These are phyloP conservation scores for Mortierella claussenii DNA, from an alignment of 192 early-diverging fungal genomes.

Conservation along the genomic window DNA sequence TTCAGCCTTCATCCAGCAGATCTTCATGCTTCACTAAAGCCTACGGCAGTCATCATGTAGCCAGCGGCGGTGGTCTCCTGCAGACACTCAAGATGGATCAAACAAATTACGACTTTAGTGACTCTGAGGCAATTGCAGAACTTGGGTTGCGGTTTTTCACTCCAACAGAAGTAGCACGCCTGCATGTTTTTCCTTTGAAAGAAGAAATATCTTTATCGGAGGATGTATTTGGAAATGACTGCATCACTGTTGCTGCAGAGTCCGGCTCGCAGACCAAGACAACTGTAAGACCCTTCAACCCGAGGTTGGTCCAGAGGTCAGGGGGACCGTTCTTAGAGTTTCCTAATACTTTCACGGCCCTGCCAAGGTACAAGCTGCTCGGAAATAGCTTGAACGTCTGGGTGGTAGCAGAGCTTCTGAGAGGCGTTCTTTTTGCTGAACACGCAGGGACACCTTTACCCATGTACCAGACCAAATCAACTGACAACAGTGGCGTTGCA, in stretches of 20 bases:
- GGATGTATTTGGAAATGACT: neutral
- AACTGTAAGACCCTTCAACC: conserved; percentile 14
- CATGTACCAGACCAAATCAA: neutral
- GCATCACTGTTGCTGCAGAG: neutral
- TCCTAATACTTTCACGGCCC: conserved; percentile 66
- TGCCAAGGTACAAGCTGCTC: conserved; percentile 81
- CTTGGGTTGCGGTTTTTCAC: conserved; percentile 86
- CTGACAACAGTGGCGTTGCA: neutral
- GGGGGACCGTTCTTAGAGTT: conserved; percentile 66
- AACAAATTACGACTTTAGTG: conserved; percentile 67
- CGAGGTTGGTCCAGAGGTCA: conserved; percentile 24
- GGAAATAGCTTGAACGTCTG: conserved; percentile 91
- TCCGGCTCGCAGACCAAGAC: conserved; percentile 5
- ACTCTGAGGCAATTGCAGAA: conserved; percentile 70
- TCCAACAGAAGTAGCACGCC: conserved; percentile 79
- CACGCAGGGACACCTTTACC: conserved; percentile 32
- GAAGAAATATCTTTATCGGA: neutral
- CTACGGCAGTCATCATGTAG: conserved; percentile 84
- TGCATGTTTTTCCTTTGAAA: conserved; percentile 82
- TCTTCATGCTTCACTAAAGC: conserved; percentile 85
- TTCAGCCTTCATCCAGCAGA: conserved; percentile 62
- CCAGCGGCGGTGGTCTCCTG: conserved; percentile 81
- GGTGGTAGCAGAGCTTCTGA: conserved; percentile 82
- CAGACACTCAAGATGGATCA: conserved; percentile 80
- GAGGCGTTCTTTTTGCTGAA: conserved; percentile 68